phyloP scores from a whole-genome alignment of 2,329 filamentous ascomycete genomes.

The Colletotrichum higginsianum region DNA sequence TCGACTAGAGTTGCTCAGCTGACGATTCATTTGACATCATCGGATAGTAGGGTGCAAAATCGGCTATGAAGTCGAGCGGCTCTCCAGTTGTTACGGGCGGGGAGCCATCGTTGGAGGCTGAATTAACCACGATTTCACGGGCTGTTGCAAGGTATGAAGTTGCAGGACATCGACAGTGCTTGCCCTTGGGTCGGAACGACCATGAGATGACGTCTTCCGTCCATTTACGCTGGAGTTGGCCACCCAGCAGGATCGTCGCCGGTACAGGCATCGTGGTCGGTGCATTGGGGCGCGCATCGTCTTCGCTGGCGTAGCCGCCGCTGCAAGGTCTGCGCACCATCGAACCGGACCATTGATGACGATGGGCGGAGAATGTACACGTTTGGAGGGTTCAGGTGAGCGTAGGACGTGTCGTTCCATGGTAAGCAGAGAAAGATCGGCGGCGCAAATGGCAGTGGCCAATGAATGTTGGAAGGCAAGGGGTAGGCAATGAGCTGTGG shows the following conservation, averaged over 20 bases:
- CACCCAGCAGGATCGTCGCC: slow-evolving; percentile 9
- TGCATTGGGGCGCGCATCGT: slow-evolving; percentile 12
- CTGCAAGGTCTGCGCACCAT: slow-evolving; percentile 22
- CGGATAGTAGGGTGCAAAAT: background rate
- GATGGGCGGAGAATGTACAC: slow-evolving; percentile 9
- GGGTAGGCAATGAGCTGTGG: slow-evolving; percentile 24
- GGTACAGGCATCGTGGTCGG: slow-evolving; percentile 11
- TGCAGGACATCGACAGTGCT: background rate
- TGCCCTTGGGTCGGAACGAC: background rate
- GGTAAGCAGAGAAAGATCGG: slow-evolving; percentile 24
- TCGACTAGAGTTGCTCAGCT: background rate
- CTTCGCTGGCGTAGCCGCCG: slow-evolving; percentile 15
- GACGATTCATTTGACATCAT: slow-evolving; percentile 4
- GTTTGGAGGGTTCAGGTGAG: slow-evolving; percentile 30
- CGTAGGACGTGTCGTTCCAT: slow-evolving; percentile 1
- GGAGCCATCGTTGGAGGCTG: background rate
- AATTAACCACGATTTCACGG: no score
- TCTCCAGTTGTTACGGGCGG: background rate
- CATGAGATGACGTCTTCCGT: slow-evolving; percentile 18
- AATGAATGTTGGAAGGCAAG: slow-evolving; percentile 26
- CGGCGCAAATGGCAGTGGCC: slow-evolving; percentile 28
- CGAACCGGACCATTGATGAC: slow-evolving; percentile 28
- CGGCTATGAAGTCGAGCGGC: slow-evolving; percentile 1
- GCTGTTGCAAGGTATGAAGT: background rate
- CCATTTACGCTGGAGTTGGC: slow-evolving; percentile 5